Evolutionary conservation across 2,329 filamentous ascomycete genomes (phyloP).

Genomic region (Colletotrichum tabaci): DNA sequence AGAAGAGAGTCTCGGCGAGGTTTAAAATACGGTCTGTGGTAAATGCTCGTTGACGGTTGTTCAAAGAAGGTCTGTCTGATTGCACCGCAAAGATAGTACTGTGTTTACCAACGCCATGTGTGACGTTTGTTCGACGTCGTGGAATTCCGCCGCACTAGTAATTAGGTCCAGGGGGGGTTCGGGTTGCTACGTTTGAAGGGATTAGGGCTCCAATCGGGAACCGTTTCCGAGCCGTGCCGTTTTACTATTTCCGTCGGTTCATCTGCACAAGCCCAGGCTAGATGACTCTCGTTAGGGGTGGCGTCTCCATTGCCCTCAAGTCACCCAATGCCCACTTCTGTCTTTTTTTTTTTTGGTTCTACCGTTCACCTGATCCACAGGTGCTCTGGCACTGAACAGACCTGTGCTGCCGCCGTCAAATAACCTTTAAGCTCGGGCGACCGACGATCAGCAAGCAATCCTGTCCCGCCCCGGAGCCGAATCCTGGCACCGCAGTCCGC

Average conservation of each 20-base stretch:
- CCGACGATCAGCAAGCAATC: constrained; percentile 20
- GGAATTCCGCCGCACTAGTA: constrained; percentile 38
- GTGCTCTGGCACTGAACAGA: not conserved
- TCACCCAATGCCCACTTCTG: not conserved
- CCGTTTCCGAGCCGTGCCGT: not conserved
- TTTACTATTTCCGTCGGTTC: not conserved
- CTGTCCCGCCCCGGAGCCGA: constrained; percentile 28
- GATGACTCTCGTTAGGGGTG: not conserved
- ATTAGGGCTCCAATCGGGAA: constrained; percentile 24
- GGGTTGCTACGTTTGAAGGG: constrained; percentile 24
- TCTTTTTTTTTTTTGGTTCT: not conserved
- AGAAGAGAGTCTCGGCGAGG: not conserved
- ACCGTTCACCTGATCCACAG: not conserved
- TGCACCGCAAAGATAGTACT: not conserved
- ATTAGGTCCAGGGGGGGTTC: not conserved
- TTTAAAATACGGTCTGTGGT: not conserved
- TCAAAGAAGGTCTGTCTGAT: not conserved
- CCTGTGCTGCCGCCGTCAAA: not conserved
- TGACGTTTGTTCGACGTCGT: constrained; percentile 7
- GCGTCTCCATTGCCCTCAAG: not conserved
- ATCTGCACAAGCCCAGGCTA: not conserved
- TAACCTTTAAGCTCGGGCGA: constrained; percentile 10
- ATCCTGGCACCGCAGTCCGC: constrained; percentile 22
- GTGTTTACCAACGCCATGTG: not conserved
- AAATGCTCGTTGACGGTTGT: not conserved